Conservation (phyloP, 2,329 filamentous ascomycete genomes). For the Cryoendolithus antarcticus region DNA sequence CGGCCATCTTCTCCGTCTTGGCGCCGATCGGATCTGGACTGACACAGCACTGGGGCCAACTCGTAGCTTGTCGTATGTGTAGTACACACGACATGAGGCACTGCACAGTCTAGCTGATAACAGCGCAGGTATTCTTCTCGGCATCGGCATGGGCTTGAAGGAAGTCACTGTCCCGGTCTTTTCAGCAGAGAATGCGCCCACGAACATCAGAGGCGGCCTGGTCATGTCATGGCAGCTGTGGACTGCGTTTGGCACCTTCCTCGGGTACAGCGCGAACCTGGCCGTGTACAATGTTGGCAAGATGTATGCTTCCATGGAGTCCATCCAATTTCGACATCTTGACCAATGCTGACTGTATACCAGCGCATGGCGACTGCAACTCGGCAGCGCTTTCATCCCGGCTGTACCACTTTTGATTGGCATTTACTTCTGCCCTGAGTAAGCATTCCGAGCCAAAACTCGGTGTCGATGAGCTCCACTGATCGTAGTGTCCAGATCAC, state of each 20-base stretch:
- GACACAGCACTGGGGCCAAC: slow-evolving; percentile 38
- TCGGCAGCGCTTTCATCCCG: slow-evolving; percentile 36
- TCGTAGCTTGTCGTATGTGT: neutral
- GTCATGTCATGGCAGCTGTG: slow-evolving; percentile 44
- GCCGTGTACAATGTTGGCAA: slow-evolving; percentile 27
- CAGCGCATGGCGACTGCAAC: slow-evolving; percentile 32
- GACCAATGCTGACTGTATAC: too few species aligned
- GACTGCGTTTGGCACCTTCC: slow-evolving; percentile 37
- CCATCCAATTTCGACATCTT: slow-evolving; percentile 10
- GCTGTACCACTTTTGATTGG: slow-evolving; percentile 33
- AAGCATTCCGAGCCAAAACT: neutral
- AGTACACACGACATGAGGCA: too few species aligned
- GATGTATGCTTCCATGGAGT: slow-evolving; percentile 6
- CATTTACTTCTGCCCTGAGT: slow-evolving; percentile 30
- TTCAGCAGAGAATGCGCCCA: slow-evolving; percentile 44
- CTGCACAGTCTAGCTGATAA: too few species aligned
- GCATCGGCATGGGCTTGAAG: slow-evolving; percentile 34
- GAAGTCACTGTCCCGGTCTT: slow-evolving; percentile 35
- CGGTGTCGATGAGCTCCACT: neutral
- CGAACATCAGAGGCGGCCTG: slow-evolving; percentile 42
- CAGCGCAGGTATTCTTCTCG: slow-evolving; percentile 25
- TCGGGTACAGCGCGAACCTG: slow-evolving; percentile 31
- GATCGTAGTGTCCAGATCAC: slow-evolving; percentile 3
- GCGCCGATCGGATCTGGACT: slow-evolving; percentile 56
- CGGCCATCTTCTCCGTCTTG: slow-evolving; percentile 46